Evolutionary conservation across 176 grass and related monocot species (phyloP), one percentile per base, ranked within the genome.

Genomic region (Oryza glumipatula): DNA sequence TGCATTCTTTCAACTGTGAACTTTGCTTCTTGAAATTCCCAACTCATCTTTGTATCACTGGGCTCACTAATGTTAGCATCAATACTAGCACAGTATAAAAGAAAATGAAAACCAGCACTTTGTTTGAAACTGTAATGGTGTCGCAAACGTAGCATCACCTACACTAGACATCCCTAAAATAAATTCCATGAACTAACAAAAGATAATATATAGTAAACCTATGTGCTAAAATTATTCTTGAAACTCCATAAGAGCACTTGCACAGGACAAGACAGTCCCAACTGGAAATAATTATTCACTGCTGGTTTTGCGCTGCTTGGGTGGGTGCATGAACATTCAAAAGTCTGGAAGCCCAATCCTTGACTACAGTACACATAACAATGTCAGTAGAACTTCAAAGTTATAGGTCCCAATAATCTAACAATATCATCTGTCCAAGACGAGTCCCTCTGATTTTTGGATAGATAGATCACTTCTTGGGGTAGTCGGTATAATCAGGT

Each of bases 401-500:
- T 76, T 45, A 5, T 11, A 12, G 4, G 11, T 35, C 47, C 8
- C 26, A 63, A 5, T 58, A 58, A 58, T 58, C 54, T 7, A 58
- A 21, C 21, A 21, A 58, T 9, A 21, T 9, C 10, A 41, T 70
- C 66, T 77, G n/a, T 38, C 38, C 24, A 47, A 16, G 22, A 68
- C 36, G 44, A 9, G 4, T 33, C 15, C 8, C 19, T 41, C 2
- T 8, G 24, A 65, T 45, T 28, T 76, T 1, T 65, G 24, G 23
- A 21, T 58, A 21, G 65, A 19, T 21, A 75, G 0, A 79, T 88
- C 85, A 94, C 33, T 79, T 92, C 83, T 95, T 95, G 2, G 91
- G 88, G 76, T 94, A 90, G 35, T 76, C 74, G 16, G 91, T 90
- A 77, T 69, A 63, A 89, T 98, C 93, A 49, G 93, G 96, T 35